Conservation (phyloP, 805 yeast genomes). For the Starmerella powellii region DNA sequence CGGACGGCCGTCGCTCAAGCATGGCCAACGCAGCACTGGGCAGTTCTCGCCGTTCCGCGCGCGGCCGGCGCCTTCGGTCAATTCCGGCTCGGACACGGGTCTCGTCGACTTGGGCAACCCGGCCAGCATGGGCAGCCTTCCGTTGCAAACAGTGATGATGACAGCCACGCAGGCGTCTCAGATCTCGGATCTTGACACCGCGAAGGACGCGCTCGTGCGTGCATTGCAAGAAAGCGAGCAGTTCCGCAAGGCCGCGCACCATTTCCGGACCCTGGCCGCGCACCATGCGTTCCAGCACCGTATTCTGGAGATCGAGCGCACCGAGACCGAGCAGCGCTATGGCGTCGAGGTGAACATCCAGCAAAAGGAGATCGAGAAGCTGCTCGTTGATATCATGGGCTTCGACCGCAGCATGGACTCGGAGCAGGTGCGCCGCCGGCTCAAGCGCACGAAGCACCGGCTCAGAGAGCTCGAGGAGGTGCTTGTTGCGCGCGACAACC, state of each 20-base stretch:
- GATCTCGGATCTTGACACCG: conserved; percentile 11
- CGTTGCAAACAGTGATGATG: conserved; percentile 21
- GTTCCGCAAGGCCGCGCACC: conserved; percentile 21
- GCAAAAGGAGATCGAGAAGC: conserved; percentile 37
- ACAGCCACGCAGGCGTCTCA: conserved; percentile 15
- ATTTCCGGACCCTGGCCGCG: conserved; percentile 22
- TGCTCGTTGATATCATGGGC: conserved; percentile 31
- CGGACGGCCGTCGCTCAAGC: conserved; percentile 15
- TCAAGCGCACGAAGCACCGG: conserved; percentile 34
- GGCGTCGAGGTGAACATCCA: conserved; percentile 39
- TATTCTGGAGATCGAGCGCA: conserved; percentile 34
- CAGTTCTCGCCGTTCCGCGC: not conserved
- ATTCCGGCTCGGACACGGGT: conserved; percentile 7
- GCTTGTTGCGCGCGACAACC: conserved; percentile 33
- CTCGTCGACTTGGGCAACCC: conserved; percentile 7
- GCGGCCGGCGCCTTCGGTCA: conserved; percentile 6
- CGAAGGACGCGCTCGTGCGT: conserved; percentile 12
- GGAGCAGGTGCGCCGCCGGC: conserved; percentile 30
- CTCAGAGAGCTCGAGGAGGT: conserved; percentile 37
- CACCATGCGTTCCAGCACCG: conserved; percentile 29
- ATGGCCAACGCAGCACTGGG: not conserved
- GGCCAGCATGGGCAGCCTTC: conserved; percentile 19
- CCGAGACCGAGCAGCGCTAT: conserved; percentile 36
- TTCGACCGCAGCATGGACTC: conserved; percentile 29
- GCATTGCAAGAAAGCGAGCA: conserved; percentile 21